Conservation (phyloP, 2,329 filamentous ascomycete species). For the Trichoderma sp. region DNA sequence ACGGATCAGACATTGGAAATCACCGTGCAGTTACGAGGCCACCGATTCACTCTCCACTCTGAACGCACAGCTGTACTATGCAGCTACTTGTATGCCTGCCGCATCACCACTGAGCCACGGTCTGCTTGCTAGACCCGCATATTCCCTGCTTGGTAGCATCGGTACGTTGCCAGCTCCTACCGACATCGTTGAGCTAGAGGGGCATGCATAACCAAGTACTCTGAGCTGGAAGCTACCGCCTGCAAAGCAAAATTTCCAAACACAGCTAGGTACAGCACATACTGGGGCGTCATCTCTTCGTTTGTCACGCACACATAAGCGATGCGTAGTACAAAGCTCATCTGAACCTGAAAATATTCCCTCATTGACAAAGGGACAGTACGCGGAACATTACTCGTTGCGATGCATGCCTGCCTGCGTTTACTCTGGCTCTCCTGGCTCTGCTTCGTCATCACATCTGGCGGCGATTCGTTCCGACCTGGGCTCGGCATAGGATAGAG, state of each 20-base stretch:
- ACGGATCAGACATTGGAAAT: background rate
- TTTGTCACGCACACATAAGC: background rate
- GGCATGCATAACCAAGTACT: constrained; percentile 12
- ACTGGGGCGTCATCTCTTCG: constrained; percentile 1
- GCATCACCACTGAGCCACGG: constrained; percentile 14
- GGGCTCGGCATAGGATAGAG: background rate
- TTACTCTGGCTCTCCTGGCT: background rate
- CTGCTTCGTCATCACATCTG: background rate
- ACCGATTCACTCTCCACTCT: constrained; percentile 13
- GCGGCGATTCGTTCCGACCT: background rate
- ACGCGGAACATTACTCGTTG: constrained; percentile 7
- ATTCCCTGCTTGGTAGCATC: background rate
- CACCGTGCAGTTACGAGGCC: constrained; percentile 15
- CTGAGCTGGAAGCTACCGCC: constrained; percentile 4
- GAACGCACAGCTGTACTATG: background rate
- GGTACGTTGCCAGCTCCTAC: constrained; percentile 2
- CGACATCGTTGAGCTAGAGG: constrained; percentile 18
- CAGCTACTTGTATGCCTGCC: background rate
- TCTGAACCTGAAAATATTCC: background rate
- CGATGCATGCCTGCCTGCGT: background rate
- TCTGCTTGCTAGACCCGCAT: background rate
- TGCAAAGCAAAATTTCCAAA: constrained; percentile 9
- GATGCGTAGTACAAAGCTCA: constrained; percentile 1
- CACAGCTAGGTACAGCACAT: constrained; percentile 4
- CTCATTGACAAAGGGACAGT: constrained; percentile 1